Evolutionary conservation across 2,329 filamentous ascomycete genomes (phyloP).

Genomic region (Botrytis sinoallii): DNA sequence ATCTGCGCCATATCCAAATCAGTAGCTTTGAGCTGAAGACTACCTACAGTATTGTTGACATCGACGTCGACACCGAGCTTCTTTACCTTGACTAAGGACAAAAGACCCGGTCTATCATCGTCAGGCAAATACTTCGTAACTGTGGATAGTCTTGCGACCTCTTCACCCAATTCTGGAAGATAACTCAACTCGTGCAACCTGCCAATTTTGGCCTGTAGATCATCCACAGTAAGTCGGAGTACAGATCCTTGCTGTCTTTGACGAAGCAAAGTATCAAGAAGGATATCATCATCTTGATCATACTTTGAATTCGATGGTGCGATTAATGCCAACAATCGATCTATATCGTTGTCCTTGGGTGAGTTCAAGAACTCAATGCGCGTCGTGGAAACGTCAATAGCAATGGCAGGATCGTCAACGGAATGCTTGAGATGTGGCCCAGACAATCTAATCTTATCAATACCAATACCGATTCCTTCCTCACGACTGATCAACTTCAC

Average conservation of each 20-base stretch:
- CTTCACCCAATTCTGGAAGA: conserved; percentile 70
- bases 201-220: conserved; percentile 59
- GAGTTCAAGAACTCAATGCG: conserved; percentile 68
- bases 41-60: conserved; percentile 67
- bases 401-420: conserved; percentile 57
- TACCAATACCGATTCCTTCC: conserved; percentile 66
- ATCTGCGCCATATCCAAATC: conserved; percentile 76
- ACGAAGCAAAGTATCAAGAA: conserved; percentile 84
- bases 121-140: conserved; percentile 95
- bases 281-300: conserved; percentile 85
- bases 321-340: conserved; percentile 77
- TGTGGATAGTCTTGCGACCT: conserved; percentile 76
- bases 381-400: conserved; percentile 61
- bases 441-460: conserved; percentile 71
- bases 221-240: conserved; percentile 65
- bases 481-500: conserved; percentile 77
- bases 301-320: conserved; percentile 89
- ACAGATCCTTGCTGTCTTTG: conserved; percentile 86
- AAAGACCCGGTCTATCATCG: conserved; percentile 84
- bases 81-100: conserved; percentile 69
- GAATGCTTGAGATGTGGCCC: conserved; percentile 63
- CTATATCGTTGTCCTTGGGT: conserved; percentile 77
- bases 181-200: conserved; percentile 63
- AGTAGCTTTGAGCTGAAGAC: conserved; percentile 53
- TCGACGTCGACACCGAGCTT: conserved; percentile 60